These are phyloP conservation scores for Podochytrium sp. DNA, from an alignment of 192 early-diverging fungal species.

Conservation along the genomic window DNA sequence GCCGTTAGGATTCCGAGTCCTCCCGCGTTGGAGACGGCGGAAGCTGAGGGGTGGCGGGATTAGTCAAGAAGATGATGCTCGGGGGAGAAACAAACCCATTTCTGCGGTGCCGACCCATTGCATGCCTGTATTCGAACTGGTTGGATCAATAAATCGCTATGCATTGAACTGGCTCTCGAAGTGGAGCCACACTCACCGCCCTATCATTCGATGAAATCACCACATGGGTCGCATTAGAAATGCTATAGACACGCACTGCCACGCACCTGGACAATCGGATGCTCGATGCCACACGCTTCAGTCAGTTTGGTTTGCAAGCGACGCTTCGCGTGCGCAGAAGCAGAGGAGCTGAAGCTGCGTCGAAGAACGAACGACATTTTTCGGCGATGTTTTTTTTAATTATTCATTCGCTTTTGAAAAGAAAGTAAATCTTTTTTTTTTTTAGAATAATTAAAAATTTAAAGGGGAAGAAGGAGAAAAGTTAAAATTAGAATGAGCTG, in stretches of 20 bases:
- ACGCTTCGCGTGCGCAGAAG: neutral
- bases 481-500: too few species aligned
- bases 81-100: neutral
- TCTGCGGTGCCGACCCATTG: slow-evolving; percentile 29
- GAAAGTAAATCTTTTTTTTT: too few species aligned
- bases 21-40: slow-evolving; percentile 26
- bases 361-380: too few species aligned
- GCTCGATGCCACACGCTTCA: slow-evolving; percentile 25
- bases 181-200: neutral
- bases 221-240: too few species aligned
- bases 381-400: neutral
- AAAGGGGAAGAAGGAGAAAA: too few species aligned
- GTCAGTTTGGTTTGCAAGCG: slow-evolving; percentile 12
- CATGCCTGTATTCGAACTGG: slow-evolving; percentile 18
- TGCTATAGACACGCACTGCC: too few species aligned
- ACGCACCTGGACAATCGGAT: slow-evolving; percentile 21
- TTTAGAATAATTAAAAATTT: too few species aligned
- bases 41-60: neutral
- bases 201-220: too few species aligned
- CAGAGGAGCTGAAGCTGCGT: neutral
- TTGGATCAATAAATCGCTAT: too few species aligned
- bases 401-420: too few species aligned
- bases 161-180: too few species aligned
- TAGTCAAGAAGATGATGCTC: neutral
- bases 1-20: slow-evolving; percentile 60